Conservation (phyloP, 495 filamentous ascomycete genomes). For the Penicillium maclennaniae region DNA sequence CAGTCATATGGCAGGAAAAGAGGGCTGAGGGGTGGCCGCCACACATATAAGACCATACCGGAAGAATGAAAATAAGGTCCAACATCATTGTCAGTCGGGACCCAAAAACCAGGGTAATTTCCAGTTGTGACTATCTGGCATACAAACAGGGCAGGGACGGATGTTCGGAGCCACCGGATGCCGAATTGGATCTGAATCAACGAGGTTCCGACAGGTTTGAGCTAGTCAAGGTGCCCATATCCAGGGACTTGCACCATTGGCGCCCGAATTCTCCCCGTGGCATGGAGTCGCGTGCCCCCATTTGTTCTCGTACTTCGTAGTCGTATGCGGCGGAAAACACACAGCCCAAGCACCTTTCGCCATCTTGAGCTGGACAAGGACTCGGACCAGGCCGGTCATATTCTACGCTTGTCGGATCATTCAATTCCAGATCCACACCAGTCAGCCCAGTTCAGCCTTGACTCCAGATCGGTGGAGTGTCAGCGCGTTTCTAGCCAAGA, state of each 20-base stretch:
- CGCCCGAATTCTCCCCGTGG: not conserved
- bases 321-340: not conserved
- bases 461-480: too few species aligned
- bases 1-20: not conserved
- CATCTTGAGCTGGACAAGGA: not conserved
- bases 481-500: too few species aligned
- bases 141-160: conserved; percentile 1
- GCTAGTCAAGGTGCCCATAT: not conserved
- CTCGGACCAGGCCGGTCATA: not conserved
- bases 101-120: not conserved
- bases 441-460: too few species aligned
- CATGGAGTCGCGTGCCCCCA: not conserved
- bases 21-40: not conserved
- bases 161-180: conserved; percentile 1
- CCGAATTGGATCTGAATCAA: not conserved
- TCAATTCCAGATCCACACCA: too few species aligned
- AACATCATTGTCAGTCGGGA: not conserved
- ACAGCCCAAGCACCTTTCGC: not conserved
- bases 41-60: not conserved
- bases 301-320: not conserved
- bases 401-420: too few species aligned
- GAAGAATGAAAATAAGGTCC: not conserved
- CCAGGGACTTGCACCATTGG: too few species aligned
- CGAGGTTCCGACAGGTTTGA: not conserved
- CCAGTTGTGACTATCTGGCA: too few species aligned